phyloP scores from a whole-genome alignment of 495 filamentous ascomycete species.

The Mycothermus thermophilus region DNA sequence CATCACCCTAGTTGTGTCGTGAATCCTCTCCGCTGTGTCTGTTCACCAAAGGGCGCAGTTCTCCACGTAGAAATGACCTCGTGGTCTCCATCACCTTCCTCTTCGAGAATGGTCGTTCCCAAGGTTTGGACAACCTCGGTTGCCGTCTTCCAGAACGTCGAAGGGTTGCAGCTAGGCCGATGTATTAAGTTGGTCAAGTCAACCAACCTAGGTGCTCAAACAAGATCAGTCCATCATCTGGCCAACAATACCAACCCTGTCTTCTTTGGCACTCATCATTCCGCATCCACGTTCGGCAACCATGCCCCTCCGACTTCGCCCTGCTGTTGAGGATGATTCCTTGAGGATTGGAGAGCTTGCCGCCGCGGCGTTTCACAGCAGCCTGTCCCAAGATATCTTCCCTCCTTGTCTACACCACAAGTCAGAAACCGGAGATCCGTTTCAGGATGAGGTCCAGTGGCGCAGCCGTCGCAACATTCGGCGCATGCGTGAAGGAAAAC shows the following conservation, averaged over 20 bases:
- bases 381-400: conserved; percentile 9
- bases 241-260: not conserved
- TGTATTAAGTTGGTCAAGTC: too few relatives aligned
- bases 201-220: too few relatives aligned
- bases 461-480: conserved; percentile 2
- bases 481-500: conserved; percentile 10
- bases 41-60: too few relatives aligned
- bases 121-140: too few relatives aligned
- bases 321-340: conserved; percentile 8
- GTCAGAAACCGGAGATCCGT: not conserved
- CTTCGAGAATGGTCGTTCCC: too few relatives aligned
- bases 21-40: too few relatives aligned
- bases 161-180: too few relatives aligned
- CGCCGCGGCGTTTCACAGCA: conserved; percentile 7
- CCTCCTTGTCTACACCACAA: conserved; percentile 6
- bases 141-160: too few relatives aligned
- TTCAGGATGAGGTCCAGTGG: conserved; percentile 11
- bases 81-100: too few relatives aligned
- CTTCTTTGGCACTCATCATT: not conserved
- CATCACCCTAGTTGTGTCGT: too few relatives aligned
- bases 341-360: conserved; percentile 7
- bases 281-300: not conserved
- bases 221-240: too few relatives aligned
- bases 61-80: too few relatives aligned
- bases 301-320: conserved; percentile 13